Conservation (phyloP, 331 rosid species). For the Quercus tomentella region DNA sequence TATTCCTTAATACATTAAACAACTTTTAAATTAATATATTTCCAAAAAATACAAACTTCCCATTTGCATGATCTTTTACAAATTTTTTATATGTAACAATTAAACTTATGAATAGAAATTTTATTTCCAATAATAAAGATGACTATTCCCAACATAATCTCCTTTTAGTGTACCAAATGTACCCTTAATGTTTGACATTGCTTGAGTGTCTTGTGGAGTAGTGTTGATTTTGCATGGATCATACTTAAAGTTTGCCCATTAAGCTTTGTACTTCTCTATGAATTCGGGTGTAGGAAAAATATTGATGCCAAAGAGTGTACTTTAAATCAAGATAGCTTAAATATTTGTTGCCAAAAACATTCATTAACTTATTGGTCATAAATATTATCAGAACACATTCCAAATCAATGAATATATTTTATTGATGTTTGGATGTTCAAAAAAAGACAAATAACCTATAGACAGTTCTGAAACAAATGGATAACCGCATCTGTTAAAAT, state of each 20-base stretch:
- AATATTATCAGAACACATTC: background rate
- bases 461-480: background rate
- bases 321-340: background rate
- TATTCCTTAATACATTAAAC: too few relatives aligned
- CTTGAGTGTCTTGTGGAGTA: conserved; percentile 89
- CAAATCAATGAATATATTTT: background rate
- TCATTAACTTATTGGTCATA: background rate
- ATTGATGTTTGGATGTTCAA: background rate
- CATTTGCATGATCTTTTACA: too few relatives aligned
- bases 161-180: too few relatives aligned
- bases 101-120: too few relatives aligned
- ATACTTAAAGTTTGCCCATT: conserved; percentile 61
- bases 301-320: conserved; percentile 11
- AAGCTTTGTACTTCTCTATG: conserved; percentile 72
- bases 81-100: too few relatives aligned
- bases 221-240: conserved; percentile 76
- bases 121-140: too few relatives aligned
- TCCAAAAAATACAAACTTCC: too few relatives aligned
- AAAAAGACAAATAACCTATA: background rate
- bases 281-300: conserved; percentile 63
- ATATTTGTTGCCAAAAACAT: background rate
- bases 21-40: too few relatives aligned
- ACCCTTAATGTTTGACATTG: conserved; percentile 37
- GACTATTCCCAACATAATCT: too few relatives aligned
- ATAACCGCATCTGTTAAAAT: background rate